phyloP scores from a whole-genome alignment of 306 rosid species.

The Amphicarpaea edgeworthii region DNA sequence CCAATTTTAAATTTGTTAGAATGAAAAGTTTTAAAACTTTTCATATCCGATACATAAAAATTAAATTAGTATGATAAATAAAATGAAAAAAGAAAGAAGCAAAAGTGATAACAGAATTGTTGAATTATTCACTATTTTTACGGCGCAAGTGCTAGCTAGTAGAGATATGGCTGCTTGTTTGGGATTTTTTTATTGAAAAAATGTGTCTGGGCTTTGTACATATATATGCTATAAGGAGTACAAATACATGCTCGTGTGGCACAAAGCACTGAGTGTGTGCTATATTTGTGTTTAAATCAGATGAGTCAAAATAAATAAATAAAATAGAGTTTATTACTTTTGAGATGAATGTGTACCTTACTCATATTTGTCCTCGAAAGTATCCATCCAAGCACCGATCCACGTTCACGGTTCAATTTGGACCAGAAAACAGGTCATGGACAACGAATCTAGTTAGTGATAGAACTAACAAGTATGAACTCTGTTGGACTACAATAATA shows the following conservation, averaged over 20 bases:
- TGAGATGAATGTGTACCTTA: slow-evolving; percentile 14
- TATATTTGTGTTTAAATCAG: too few relatives aligned
- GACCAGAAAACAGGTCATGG: background rate
- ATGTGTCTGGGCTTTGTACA: background rate
- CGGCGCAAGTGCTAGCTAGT: background rate
- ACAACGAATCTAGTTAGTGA: slow-evolving; percentile 27
- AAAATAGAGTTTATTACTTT: background rate
- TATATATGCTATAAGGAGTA: background rate
- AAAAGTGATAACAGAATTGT: slow-evolving; percentile 10
- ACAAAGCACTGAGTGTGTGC: background rate
- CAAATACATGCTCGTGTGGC: background rate
- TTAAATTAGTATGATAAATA: too few relatives aligned
- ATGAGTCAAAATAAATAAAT: background rate
- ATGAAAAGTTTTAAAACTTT: too few relatives aligned
- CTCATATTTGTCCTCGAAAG: slow-evolving; percentile 11
- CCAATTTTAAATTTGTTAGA: too few relatives aligned
- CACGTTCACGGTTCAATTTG: slow-evolving; percentile 3
- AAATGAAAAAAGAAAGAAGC: background rate
- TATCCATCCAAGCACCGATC: slow-evolving; percentile 9
- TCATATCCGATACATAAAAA: too few relatives aligned
- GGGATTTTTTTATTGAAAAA: background rate
- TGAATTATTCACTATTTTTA: background rate
- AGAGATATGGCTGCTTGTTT: background rate
- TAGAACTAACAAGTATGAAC: background rate
- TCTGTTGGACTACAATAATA: background rate